Evolutionary conservation across 116 monocot genomes (phyloP), one percentile per base, ranked within the genome.

Genomic region (Iris pallida): DNA sequence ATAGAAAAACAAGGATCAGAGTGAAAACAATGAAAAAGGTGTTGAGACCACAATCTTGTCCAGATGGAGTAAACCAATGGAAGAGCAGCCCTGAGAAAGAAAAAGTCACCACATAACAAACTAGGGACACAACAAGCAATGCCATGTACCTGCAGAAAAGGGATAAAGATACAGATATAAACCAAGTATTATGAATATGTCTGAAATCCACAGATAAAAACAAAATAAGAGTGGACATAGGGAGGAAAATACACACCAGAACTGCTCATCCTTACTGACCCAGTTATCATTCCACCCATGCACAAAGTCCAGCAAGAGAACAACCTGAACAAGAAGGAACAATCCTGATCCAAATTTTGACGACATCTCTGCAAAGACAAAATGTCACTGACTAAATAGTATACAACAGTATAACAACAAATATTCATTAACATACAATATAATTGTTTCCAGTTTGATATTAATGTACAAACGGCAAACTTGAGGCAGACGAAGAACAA

Each of bases 241-340:
- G 30, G 7, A 41, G 10, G 5, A 12, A 20, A 14, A 9, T 30
- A 63, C 73, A 43, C 16, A 90, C 91, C 94, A 94, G 74, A 88
- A 85, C 57, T 87, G 90, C 40, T 95, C 88, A 78, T 95, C 94
- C 75, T 85, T 88, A 43, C 78, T 79, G 11, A 95, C 94, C 94
- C 90, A 95, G 64, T 59, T 95, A 7, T 95, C 94, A 64, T 95
- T 95, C 94, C 94, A 95, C 59, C 88, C 87, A 72, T 95, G 94
- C 13, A 95, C 88, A 74, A 95, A 90, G 55, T 95, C 94, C 67
- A 95, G 66, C 79, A 95, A 79, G 19, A 95, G 94, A 81, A 95
- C 83, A 13, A 95, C 94, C 76, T 95, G 94, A 73, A 95, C 88
- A 12, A 95, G 85, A 73, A 95, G 94, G 66, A 94, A 94, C 66